Conservation (phyloP, 2,329 filamentous ascomycete genomes). For the Hawksworthiomyces lignivorus region DNA sequence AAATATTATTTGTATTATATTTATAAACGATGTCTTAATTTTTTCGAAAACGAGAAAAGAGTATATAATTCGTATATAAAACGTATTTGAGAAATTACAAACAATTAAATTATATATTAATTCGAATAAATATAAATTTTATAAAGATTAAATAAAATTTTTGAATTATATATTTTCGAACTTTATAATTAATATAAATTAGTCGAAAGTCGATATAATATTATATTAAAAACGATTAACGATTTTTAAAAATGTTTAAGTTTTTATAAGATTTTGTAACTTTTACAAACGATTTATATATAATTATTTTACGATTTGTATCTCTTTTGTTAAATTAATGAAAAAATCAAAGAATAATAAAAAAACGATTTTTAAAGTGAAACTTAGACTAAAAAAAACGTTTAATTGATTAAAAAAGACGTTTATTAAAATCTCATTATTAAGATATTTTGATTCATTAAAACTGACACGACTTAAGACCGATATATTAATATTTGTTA, state of each 20-base stretch:
- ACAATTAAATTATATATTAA: not conserved
- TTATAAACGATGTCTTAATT: constrained; percentile 1
- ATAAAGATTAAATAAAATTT: not conserved
- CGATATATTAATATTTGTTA: too few relatives aligned
- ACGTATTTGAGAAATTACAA: constrained; percentile 2
- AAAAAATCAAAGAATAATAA: constrained; percentile 1
- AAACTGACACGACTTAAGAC: too few relatives aligned
- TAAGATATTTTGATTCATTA: too few relatives aligned
- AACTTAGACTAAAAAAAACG: not conserved
- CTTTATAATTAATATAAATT: not conserved
- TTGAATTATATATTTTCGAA: not conserved
- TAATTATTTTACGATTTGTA: not conserved
- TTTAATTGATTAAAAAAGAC: too few relatives aligned
- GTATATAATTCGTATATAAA: constrained; percentile 2
- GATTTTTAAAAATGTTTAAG: not conserved
- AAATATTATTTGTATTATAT: not conserved
- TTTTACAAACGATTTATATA: not conserved
- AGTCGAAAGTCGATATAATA: not conserved
- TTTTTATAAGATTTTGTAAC: not conserved
- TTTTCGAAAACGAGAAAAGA: not conserved
- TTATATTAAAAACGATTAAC: not conserved
- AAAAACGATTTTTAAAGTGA: not conserved
- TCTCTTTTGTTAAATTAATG: not conserved
- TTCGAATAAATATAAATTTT: too few relatives aligned
- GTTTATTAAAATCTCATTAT: too few relatives aligned